Base-by-base conservation (phyloP, 208 protist genomes). In the Entamoeba moshkovskii region DNA sequence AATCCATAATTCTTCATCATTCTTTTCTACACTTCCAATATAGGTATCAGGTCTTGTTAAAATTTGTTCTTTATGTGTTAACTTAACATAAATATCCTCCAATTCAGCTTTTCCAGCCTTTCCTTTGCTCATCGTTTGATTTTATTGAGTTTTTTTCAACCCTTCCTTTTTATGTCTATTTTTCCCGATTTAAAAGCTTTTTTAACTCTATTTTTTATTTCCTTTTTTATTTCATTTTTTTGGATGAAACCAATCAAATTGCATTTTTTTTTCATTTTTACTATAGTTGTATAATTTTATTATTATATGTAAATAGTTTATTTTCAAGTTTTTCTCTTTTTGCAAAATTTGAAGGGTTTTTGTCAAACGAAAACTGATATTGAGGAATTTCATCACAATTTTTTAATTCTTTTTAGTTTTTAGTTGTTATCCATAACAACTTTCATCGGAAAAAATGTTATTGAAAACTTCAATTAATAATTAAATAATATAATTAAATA, bases 11-110 rank as follows among this genome's bases (percentile, higher is more conserved):
- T 48, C 42, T 52, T 91, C 93, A 6, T 38, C 47, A 22, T 92
- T 44, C 18, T 16, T 0, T 25, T 52, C 93, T 25, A 92, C 29
- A 92, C 11, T 98, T 48, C 99, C 99, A 95, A 99, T 98, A 97
- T 99, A 99, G 94, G 98, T 99, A 95, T 99, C 99, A 22, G 99
- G 99, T 48, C 99, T 96, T 25, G 97, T 96, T 29, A 99, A 96
- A 93, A 99, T 98, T 95, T 99, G 99, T 95, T 99, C 98, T 95
- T 98, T 47, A 3, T 94, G 93, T 46, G 93, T 38, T 29, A 92
- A 3, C 66, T 52, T 91, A 33, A 92, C 13, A 49, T 94, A 94
- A 45, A 42, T 16, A 42, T 92, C 73, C 18, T 42, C 38, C 38
- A 42, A 33, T 6, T 92, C n/a, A 11, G 8, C 52, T n/a, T 33